Base-by-base conservation (phyloP, 2,329 filamentous ascomycete species). In the Chrysoporthe cubensis region DNA sequence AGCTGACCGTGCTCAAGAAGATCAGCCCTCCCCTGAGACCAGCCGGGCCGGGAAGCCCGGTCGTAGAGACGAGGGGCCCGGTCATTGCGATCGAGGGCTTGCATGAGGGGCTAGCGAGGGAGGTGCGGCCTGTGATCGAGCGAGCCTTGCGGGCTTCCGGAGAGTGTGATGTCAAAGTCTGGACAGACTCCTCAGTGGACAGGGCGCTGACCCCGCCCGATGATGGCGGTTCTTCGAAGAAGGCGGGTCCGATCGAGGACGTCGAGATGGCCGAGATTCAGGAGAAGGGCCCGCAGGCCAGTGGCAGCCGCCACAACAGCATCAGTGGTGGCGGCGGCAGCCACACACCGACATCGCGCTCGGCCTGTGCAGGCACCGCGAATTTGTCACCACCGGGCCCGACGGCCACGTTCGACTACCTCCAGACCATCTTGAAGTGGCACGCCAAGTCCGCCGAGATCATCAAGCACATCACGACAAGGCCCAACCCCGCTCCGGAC, bases 31-130 rank as follows among this genome's bases (percentile, higher is more conserved):
- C 92, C 0, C 81, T 92, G 16, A 79, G 80, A 6, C 72, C 80
- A 18, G 74, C 80, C 1, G 76, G 78, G 14, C 48, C 65, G 6
- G 66, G 46, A 16, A 73, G 72, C 4, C 71, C 74, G 3, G 70
- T 71, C 1, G 76, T 78, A 68, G 79, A 82, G 72, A 81, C 82
- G 7, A 87, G 94, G n/a, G 94, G 95, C 0, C 87, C 91, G 0
- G 86, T 97, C 48, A 90, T 98, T 70, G 91, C 92, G 0, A 82
- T 98, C 40, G 95, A 98, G 78, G 94, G 94, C 0, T 84, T 90
- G 21, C 86, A 90, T 67, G 71, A 76, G 7, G 74, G 74, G n/a
- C 72, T 86, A 32, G 75, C 87, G 11, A 77, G 81, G 1, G 83
- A 86, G 11, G 87, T 92, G 4, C 89, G 92, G 3, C 80, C 84